phyloP scores from a whole-genome alignment of 495 filamentous ascomycete species.

The Penicillium samsonianum region DNA sequence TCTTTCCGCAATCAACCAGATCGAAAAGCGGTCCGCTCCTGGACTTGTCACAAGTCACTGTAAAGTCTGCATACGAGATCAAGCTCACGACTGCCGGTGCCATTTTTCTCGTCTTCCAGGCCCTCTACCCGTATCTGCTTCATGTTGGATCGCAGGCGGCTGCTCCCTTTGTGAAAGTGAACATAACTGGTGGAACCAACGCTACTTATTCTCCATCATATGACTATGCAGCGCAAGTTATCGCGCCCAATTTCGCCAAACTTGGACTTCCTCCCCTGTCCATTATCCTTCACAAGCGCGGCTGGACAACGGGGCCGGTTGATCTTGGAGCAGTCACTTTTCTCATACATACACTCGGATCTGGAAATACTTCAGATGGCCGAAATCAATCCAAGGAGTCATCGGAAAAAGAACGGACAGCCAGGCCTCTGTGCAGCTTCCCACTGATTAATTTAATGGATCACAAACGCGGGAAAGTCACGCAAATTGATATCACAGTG shows the following conservation, averaged over 20 bases:
- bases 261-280: slow-evolving; percentile 61
- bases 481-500: slow-evolving; percentile 62
- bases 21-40: slow-evolving; percentile 4
- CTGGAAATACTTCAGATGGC: background rate
- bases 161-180: slow-evolving; percentile 50
- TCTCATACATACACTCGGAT: slow-evolving; percentile 53
- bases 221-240: slow-evolving; percentile 76
- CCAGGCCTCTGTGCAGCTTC: slow-evolving; percentile 33
- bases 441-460: slow-evolving; percentile 32
- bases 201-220: slow-evolving; percentile 68
- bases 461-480: slow-evolving; percentile 48
- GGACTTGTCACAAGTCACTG: slow-evolving; percentile 11
- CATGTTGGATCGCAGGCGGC: slow-evolving; percentile 45
- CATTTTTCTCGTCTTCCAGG: slow-evolving; percentile 76
- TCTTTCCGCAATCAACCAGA: slow-evolving; percentile 40
- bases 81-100: slow-evolving; percentile 38
- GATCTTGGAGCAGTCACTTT: slow-evolving; percentile 62
- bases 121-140: slow-evolving; percentile 75
- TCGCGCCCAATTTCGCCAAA: slow-evolving; percentile 66
- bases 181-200: slow-evolving; percentile 78
- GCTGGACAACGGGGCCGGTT: slow-evolving; percentile 65
- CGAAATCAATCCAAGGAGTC: background rate
- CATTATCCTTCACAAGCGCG: slow-evolving; percentile 57
- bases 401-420: background rate
- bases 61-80: slow-evolving; percentile 36